These are phyloP conservation scores for Terfezia boudieri DNA, from an alignment of 495 filamentous ascomycete genomes.

Conservation along the genomic window DNA sequence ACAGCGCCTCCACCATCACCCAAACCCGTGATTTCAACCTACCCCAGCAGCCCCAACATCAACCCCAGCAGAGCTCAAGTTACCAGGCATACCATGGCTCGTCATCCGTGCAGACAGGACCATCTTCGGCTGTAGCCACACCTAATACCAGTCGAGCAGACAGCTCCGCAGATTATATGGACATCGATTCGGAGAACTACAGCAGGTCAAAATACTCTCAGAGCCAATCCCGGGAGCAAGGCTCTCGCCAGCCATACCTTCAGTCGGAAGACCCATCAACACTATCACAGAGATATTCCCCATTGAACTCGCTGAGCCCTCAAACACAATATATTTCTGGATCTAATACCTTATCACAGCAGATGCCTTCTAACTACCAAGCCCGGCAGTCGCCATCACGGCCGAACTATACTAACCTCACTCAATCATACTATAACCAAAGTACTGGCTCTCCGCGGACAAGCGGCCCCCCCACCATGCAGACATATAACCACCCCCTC, in stretches of 20 bases:
- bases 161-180: conserved; percentile 29
- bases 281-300: conserved; percentile 73
- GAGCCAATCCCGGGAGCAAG: conserved; percentile 1
- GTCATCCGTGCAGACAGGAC: conserved; percentile 25
- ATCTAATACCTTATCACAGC: conserved; percentile 6
- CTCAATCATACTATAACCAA: conserved; percentile 39
- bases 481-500: conserved; percentile 14
- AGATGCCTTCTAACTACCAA: conserved; percentile 9
- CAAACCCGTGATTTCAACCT: conserved; percentile 12
- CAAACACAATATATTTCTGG: conserved; percentile 34
- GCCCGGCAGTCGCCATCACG: conserved; percentile 36
- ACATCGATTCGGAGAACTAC: conserved; percentile 54
- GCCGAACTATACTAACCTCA: conserved; percentile 32
- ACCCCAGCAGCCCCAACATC: conserved; percentile 5
- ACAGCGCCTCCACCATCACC: conserved; percentile 7
- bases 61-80: conserved; percentile 3
- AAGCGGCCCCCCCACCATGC: conserved; percentile 15
- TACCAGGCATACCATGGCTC: conserved; percentile 19
- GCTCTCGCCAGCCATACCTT: conserved; percentile 14
- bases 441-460: conserved; percentile 14
- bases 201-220: conserved; percentile 41
- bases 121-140: conserved; percentile 32
- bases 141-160: conserved; percentile 25
- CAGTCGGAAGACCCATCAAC: conserved; percentile 43
- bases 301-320: conserved; percentile 63